phyloP scores from a whole-genome alignment of 2,329 filamentous ascomycete genomes.

The Colletotrichum chrysophilum region DNA sequence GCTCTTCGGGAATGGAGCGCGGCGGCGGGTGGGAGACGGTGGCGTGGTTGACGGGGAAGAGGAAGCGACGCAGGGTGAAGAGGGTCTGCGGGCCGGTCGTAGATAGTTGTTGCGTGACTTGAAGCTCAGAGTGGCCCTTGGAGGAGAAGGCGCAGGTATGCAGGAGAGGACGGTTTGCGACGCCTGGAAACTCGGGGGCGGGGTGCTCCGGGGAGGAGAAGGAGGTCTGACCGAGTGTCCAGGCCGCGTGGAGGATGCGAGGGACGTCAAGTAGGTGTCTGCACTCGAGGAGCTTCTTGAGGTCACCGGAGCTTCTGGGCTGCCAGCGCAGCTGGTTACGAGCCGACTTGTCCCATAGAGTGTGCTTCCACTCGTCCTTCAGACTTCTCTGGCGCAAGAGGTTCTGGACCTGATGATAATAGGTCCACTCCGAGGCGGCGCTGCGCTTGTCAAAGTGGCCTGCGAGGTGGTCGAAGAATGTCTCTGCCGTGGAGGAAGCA shows the following conservation, averaged over 20 bases:
- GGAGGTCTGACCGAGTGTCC: conserved; percentile 46
- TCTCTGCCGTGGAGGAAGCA: conserved; percentile 41
- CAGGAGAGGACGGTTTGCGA: conserved; percentile 22
- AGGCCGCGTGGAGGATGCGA: conserved; percentile 47
- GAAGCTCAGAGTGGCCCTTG: background rate
- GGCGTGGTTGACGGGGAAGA: conserved; percentile 9
- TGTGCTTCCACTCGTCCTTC: conserved; percentile 50
- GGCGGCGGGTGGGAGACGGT: conserved; percentile 14
- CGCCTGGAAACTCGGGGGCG: conserved; percentile 15
- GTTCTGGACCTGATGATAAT: conserved; percentile 48
- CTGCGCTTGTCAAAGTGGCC: conserved; percentile 44
- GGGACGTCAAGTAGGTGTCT: conserved; percentile 46
- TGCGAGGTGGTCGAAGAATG: conserved; percentile 52
- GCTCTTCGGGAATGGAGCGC: conserved; percentile 7
- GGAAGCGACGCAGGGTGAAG: background rate
- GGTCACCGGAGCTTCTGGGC: conserved; percentile 44
- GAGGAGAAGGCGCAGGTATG: conserved; percentile 18
- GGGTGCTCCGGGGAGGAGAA: conserved; percentile 33
- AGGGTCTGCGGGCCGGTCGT: background rate
- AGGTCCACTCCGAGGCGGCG: conserved; percentile 40
- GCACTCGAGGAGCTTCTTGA: conserved; percentile 50
- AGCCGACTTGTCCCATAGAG: conserved; percentile 50
- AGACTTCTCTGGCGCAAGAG: conserved; percentile 47
- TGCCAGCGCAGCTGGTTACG: conserved; percentile 45
- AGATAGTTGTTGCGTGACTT: background rate